Evolutionary conservation across 2,329 filamentous ascomycete genomes (phyloP).

Genomic region (Teratosphaeria zuluensis): DNA sequence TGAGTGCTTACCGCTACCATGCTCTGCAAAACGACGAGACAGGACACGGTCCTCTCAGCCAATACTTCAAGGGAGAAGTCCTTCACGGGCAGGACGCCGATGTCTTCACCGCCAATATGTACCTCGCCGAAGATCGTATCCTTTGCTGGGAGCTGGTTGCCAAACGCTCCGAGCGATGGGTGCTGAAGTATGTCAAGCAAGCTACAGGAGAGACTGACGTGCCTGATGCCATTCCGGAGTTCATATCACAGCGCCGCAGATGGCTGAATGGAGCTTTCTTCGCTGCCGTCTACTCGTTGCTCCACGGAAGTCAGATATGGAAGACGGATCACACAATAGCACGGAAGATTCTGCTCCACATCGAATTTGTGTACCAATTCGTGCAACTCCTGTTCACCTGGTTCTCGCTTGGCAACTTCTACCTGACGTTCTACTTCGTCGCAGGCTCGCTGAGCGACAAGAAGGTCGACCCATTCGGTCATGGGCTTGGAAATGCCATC

Average conservation of each 20-base stretch:
- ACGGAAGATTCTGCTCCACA: slow-evolving; percentile 82
- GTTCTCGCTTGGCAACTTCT: slow-evolving; percentile 96
- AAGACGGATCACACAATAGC: slow-evolving; percentile 79
- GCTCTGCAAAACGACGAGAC: slow-evolving; percentile 94
- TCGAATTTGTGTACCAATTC: slow-evolving; percentile 94
- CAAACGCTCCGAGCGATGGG: slow-evolving; percentile 90
- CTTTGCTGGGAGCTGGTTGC: slow-evolving; percentile 92
- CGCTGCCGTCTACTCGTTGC: slow-evolving; percentile 90
- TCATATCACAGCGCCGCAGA: slow-evolving; percentile 88
- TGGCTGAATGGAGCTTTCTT: slow-evolving; percentile 99
- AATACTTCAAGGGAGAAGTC: slow-evolving; percentile 99
- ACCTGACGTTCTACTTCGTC: slow-evolving; percentile 97
- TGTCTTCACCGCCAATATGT: slow-evolving; percentile 97
- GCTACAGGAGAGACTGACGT: slow-evolving; percentile 98
- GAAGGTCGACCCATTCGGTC: slow-evolving; percentile 79
- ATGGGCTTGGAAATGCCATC: slow-evolving; percentile 72
- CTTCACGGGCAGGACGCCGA: slow-evolving; percentile 92
- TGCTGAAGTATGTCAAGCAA: slow-evolving; percentile 93
- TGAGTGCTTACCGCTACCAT: slow-evolving; percentile 92
- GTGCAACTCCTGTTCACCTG: slow-evolving; percentile 90
- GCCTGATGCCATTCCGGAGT: slow-evolving; percentile 86
- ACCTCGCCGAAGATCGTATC: slow-evolving; percentile 80
- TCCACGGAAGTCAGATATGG: slow-evolving; percentile 93
- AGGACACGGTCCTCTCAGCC: slow-evolving; percentile 86
- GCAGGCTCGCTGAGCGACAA: slow-evolving; percentile 78